Conservation (phyloP, 495 filamentous ascomycete genomes). For the Recurvomyces mirabilis region DNA sequence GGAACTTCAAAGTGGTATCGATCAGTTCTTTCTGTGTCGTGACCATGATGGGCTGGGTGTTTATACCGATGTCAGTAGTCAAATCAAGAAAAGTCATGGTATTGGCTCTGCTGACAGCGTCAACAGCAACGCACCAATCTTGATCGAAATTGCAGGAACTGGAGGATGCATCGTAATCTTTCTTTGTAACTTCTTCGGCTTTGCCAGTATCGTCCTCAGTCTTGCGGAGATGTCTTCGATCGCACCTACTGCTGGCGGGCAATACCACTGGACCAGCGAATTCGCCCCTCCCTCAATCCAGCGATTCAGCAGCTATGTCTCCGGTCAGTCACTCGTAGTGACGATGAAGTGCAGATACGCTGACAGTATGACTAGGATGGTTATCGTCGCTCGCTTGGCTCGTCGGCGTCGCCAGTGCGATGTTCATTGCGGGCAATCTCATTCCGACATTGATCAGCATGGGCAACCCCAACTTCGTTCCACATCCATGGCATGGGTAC, state of each 20-base stretch:
- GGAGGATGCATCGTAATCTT: constrained; percentile 9
- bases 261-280: constrained; percentile 41
- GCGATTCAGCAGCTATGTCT: constrained; percentile 36
- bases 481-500: constrained; percentile 35
- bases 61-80: constrained; percentile 6
- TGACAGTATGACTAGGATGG: constrained; percentile 3
- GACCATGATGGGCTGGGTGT: constrained; percentile 9
- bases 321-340: constrained; percentile 22
- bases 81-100: neutral
- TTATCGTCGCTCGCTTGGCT: constrained; percentile 11
- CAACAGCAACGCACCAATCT: neutral
- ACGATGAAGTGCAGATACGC: neutral
- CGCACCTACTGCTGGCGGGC: constrained; percentile 22
- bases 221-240: constrained; percentile 34
- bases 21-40: constrained; percentile 5
- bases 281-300: constrained; percentile 35
- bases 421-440: constrained; percentile 16
- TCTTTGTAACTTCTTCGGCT: constrained; percentile 25
- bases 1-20: constrained; percentile 10
- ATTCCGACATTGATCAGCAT: constrained; percentile 36
- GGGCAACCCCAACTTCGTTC: constrained; percentile 30
- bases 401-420: constrained; percentile 26
- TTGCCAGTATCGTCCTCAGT: constrained; percentile 26
- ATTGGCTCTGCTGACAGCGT: neutral
- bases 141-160: constrained; percentile 2